phyloP scores from a whole-genome alignment of 495 filamentous ascomycete species.

The Oidiodendron maius region DNA sequence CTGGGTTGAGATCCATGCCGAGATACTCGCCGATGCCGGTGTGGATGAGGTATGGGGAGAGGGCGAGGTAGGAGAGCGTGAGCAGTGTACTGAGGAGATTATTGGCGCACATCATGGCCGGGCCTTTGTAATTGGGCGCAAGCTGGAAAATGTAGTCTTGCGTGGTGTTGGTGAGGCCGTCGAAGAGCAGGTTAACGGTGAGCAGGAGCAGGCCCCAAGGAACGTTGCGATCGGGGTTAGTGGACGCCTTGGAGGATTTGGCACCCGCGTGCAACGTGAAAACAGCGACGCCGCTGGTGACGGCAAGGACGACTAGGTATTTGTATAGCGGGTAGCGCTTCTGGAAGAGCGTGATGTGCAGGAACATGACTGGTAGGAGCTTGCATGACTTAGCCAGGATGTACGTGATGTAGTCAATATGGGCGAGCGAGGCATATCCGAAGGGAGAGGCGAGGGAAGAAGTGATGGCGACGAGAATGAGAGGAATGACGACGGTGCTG shows the following conservation, averaged over 20 bases:
- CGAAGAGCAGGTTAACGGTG: constrained; percentile 88
- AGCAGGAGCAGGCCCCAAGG: constrained; percentile 79
- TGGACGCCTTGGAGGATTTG: constrained; percentile 27
- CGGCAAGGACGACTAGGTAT: constrained; percentile 84
- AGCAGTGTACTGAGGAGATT: constrained; percentile 76
- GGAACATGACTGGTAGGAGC: constrained; percentile 92
- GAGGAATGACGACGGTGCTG: constrained; percentile 62
- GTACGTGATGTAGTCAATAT: constrained; percentile 99
- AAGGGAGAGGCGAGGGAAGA: constrained; percentile 88
- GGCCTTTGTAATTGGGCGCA: constrained; percentile 73
- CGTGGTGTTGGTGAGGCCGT: constrained; percentile 92
- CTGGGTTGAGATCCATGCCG: constrained; percentile 54
- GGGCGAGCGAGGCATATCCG: constrained; percentile 85
- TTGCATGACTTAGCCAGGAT: constrained; percentile 98
- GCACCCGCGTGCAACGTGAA: constrained; percentile 79
- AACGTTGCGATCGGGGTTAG: constrained; percentile 43
- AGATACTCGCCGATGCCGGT: constrained; percentile 61
- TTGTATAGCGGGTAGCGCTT: constrained; percentile 92
- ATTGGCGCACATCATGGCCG: constrained; percentile 99
- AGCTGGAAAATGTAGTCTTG: constrained; percentile 90
- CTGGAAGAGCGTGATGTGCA: constrained; percentile 89
- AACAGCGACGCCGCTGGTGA: constrained; percentile 87
- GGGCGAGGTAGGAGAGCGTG: constrained; percentile 66
- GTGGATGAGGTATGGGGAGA: constrained; percentile 70
- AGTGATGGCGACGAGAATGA: constrained; percentile 80